Evolutionary conservation across 306 rosid species (phyloP).

Genomic region (Oemleria cerasiformis): DNA sequence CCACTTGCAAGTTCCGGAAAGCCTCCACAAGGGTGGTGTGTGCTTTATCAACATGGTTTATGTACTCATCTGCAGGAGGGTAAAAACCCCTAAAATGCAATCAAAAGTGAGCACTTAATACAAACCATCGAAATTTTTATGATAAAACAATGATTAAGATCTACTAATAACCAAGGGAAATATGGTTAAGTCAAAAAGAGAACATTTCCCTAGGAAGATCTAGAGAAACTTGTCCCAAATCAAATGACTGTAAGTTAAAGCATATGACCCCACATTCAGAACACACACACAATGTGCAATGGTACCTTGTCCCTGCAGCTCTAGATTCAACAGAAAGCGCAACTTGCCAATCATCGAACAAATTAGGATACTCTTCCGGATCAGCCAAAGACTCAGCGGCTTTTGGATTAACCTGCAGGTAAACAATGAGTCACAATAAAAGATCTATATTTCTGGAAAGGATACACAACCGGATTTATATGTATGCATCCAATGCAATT

Average conservation of each 20-base stretch:
- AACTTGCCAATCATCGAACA: conserved; percentile 97
- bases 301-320: conserved; percentile 64
- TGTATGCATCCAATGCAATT: background rate
- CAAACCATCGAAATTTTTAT: background rate
- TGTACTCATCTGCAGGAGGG: conserved; percentile 66
- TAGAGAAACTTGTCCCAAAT: background rate
- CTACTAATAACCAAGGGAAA: background rate
- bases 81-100: conserved; percentile 58
- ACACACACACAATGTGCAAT: background rate
- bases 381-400: conserved; percentile 98
- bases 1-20: conserved; percentile 73
- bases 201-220: background rate
- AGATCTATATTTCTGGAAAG: background rate
- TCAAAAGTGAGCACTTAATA: conserved; percentile 21
- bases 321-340: conserved; percentile 89
- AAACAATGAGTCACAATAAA: conserved; percentile 15
- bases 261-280: background rate
- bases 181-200: background rate
- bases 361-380: conserved; percentile 95
- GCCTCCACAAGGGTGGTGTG: conserved; percentile 83
- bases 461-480: background rate
- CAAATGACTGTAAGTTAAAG: background rate
- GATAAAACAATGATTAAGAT: background rate
- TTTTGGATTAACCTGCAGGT: conserved; percentile 76
- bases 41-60: conserved; percentile 56